Conservation (phyloP, 768 basidiomycete genomes). For the Tulasnella sp. region DNA sequence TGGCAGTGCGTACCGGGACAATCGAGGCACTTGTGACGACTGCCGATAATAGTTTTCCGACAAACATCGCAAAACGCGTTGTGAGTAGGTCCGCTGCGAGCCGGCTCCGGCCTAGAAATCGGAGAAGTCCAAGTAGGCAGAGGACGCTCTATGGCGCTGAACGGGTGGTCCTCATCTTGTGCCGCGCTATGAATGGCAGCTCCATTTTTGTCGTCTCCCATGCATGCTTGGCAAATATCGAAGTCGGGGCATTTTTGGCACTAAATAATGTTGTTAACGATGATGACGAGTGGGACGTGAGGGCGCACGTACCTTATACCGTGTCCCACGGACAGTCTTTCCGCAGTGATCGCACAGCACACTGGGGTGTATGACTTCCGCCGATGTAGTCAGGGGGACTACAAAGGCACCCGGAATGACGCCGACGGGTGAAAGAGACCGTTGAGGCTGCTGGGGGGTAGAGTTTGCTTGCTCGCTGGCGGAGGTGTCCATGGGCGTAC, state of each 20-base stretch:
- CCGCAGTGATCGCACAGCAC: conserved; percentile 25
- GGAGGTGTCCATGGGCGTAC: neutral
- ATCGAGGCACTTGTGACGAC: conserved; percentile 70
- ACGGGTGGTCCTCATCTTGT: conserved; percentile 12
- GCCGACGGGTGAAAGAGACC: neutral
- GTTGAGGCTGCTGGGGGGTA: neutral
- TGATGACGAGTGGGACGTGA: neutral
- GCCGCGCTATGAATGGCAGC: conserved; percentile 2
- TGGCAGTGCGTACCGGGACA: conserved; percentile 39
- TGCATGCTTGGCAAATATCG: conserved; percentile 17
- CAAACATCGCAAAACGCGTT: conserved; percentile 48
- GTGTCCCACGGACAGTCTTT: conserved; percentile 21
- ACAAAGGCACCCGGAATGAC: neutral
- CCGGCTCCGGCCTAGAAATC: neutral
- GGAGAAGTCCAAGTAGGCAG: neutral
- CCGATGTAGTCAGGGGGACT: neutral
- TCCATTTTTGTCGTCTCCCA: conserved; percentile 15
- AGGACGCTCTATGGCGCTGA: neutral
- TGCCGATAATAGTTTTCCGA: conserved; percentile 41
- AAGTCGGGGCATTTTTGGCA: conserved; percentile 17
- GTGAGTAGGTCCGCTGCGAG: conserved; percentile 28
- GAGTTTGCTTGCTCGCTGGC: neutral
- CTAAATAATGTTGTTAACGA: neutral
- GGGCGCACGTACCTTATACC: conserved; percentile 22
- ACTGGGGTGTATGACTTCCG: conserved; percentile 16